Conservation (phyloP, 805 yeast genomes). For the Debaryomyces tyrocola region DNA sequence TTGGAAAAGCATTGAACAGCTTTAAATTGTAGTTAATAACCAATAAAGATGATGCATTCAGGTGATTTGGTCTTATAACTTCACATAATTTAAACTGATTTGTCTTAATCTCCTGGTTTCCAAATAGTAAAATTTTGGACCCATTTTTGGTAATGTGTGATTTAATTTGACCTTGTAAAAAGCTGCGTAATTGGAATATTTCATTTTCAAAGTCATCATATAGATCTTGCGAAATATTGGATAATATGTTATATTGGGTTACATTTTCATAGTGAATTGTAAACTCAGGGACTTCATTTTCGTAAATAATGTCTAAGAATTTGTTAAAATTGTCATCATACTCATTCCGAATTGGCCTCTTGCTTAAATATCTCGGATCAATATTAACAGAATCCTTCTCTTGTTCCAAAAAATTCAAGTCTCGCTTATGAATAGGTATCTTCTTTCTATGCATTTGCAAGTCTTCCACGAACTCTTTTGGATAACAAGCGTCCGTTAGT, state of each 20-base stretch:
- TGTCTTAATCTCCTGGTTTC: constrained; percentile 24
- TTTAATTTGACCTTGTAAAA: constrained; percentile 32
- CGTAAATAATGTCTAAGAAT: constrained; percentile 16
- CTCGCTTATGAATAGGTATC: constrained; percentile 34
- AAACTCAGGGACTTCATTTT: constrained; percentile 23
- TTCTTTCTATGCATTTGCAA: constrained; percentile 27
- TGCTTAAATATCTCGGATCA: constrained; percentile 15
- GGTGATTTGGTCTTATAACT: constrained; percentile 8
- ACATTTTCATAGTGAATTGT: constrained; percentile 27
- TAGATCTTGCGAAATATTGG: constrained; percentile 12
- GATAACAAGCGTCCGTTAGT: constrained; percentile 21
- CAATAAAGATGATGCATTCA: constrained; percentile 7
- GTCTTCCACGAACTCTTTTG: constrained; percentile 42
- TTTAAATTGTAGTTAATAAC: constrained; percentile 28
- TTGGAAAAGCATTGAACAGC: constrained; percentile 35
- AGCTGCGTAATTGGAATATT: constrained; percentile 26
- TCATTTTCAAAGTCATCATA: constrained; percentile 25
- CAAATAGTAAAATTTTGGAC: constrained; percentile 20
- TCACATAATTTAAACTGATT: constrained; percentile 34
- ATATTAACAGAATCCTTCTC: constrained; percentile 17
- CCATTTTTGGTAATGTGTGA: constrained; percentile 19
- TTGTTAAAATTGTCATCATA: constrained; percentile 7
- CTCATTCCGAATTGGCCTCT: constrained; percentile 2
- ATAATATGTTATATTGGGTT: constrained; percentile 25
- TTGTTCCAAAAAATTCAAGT: constrained; percentile 32